Base-by-base conservation (phyloP, 164 flowering plant genomes). In the Platanus orientalis region DNA sequence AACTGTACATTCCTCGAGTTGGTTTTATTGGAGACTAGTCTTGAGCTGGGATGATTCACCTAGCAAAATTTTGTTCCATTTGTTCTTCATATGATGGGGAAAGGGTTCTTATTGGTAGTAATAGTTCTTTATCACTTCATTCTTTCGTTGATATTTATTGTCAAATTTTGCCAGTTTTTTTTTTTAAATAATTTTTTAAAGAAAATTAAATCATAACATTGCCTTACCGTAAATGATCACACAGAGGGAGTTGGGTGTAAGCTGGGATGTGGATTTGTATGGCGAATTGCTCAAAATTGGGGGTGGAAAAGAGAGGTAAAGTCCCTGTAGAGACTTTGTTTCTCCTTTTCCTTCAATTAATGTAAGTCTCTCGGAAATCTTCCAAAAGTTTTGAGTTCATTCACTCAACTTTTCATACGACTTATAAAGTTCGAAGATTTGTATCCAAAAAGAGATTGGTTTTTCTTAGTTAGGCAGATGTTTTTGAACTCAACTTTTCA, bases 241-340 rank as follows among this genome's bases (percentile, higher is more conserved):
- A 55, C 89, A 90, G 96, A 90, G 64, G 71, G 96, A 80, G 76
- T 61, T 89, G 78, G 96, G 92, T 69, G 97, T 87, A 45, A 81
- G 84, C 13, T 91, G 97, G 97, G 96, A 83, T 68, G 97, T 91
- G 34, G 93, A 89, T 66, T 78, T 94, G 79, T 94, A 94, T 54
- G 97, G 97, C 0, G 98, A 94, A 65, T 77, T 94, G 81, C 97
- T 91, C 78, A 89, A 94, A 72, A 94, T 89, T 62, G 99, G 97
- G 5, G 99, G 97, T 65, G 97, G 97, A 62, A 94, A 94, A 77
- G 97, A 91, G 79, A 89, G 97, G 96, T 90, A 78, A 57, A 36
- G 20, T 59, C 19, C 27, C 10, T 23, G 36, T 52, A 5, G 3
- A 36, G 20, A 17, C 19, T n/a, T 4, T 63, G 23, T 21, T 24